Evolutionary conservation across 495 filamentous ascomycete species (phyloP).

Genomic region (Penicillium lividum): DNA sequence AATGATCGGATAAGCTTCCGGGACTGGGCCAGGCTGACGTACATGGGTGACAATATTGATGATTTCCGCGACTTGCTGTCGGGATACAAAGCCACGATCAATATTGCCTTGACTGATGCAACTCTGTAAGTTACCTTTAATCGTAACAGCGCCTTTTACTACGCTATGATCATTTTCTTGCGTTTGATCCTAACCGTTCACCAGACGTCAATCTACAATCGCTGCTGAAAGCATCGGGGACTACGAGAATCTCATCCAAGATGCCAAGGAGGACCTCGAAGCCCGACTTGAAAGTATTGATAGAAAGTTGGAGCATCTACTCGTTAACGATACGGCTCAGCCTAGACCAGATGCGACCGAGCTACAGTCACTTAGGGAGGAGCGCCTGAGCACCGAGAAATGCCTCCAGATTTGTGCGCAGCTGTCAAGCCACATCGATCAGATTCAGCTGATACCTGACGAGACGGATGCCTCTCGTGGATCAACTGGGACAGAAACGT

Average conservation of each 20-base stretch:
- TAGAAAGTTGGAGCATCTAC: slow-evolving; percentile 30
- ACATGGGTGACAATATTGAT: slow-evolving; percentile 32
- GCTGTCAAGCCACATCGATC: slow-evolving; percentile 37
- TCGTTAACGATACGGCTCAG: slow-evolving; percentile 10
- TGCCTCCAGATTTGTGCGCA: slow-evolving; percentile 45
- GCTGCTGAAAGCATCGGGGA: slow-evolving; percentile 31
- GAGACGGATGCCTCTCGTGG: slow-evolving; percentile 11
- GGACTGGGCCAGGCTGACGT: slow-evolving; percentile 33
- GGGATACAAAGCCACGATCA: slow-evolving; percentile 45
- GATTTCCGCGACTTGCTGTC: slow-evolving; percentile 34
- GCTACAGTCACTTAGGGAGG: slow-evolving; percentile 35
- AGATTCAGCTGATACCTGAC: slow-evolving; percentile 26
- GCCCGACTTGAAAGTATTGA: slow-evolving; percentile 39
- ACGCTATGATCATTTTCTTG: background rate
- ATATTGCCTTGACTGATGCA: slow-evolving; percentile 39
- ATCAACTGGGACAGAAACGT: slow-evolving; percentile 9
- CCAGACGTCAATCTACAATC: slow-evolving; percentile 29
- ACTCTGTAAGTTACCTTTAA: slow-evolving; percentile 34
- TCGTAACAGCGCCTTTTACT: background rate
- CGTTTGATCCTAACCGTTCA: slow-evolving; percentile 7
- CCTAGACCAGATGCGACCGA: slow-evolving; percentile 30
- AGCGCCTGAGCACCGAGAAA: slow-evolving; percentile 42
- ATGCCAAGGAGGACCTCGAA: slow-evolving; percentile 39
- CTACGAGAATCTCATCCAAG: slow-evolving; percentile 38
- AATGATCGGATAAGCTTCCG: slow-evolving; percentile 24